Base-by-base conservation (phyloP, 2,329 filamentous ascomycete genomes). In the Hortaea werneckii region DNA sequence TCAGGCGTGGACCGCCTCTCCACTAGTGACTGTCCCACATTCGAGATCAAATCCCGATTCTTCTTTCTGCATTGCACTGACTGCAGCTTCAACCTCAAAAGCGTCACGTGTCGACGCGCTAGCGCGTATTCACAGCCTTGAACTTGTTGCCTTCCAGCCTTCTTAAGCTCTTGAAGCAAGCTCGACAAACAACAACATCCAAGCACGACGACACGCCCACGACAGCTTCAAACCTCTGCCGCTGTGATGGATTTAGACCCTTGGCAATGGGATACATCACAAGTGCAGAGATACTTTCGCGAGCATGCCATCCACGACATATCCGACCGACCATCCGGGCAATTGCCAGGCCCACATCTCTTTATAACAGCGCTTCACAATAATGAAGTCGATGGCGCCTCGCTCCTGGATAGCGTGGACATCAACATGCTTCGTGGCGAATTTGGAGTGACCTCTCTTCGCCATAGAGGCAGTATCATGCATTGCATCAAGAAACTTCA, bases 191-290 rank as follows among this genome's bases (percentile, higher is more conserved):
- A 35, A 4, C 9, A 9, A 9, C 32, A 2, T n/a, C 9, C 32
- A 9, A n/a, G 32, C 32, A 2, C 8, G 3, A 9, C n/a, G 9
- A 35, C 9, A 35, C 8, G 32, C 32, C 8, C n/a, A 41, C 40
- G 10, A 8, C 40, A 29, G 20, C 12, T 8, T 39, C 37, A 39
- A 10, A 2, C 5, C 5, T 10, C 13, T 13, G 20, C 8, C 37
- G 10, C 9, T 4, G 37, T 49, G 43, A 63, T 64, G 41, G 61
- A 63, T 11, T 60, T 66, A 4, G 86, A 94, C 65, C 87, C 87
- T n/a, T 83, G 81, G 63, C 58, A 74, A 44, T 94, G 87, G 87
- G 75, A 76, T 32, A 71, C 81, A 29, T 78, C 83, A 34, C 73
- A 79, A 32, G 78, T 94, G 8, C 75, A 84, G 7, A 61, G 71